phyloP scores from a whole-genome alignment of 1,284 basidiomycete genomes.

The Papiliotrema laurentii region DNA sequence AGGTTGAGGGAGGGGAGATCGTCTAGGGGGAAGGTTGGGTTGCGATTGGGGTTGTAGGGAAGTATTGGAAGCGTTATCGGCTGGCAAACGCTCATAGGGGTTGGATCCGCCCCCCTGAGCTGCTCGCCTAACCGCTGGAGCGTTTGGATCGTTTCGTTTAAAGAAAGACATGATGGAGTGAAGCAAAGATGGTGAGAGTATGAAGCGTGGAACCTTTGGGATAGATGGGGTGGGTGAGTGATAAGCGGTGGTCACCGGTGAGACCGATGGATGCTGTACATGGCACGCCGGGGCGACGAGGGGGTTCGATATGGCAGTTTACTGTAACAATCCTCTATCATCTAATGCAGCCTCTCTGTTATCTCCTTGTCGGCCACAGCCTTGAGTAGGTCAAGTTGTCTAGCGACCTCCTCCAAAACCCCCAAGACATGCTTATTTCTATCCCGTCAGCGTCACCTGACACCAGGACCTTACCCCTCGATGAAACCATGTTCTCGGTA shows the following conservation, averaged over 20 bases:
- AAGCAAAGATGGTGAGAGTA: background rate
- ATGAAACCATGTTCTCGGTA: slow-evolving; percentile 90
- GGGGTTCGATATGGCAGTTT: no score
- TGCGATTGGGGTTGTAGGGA: slow-evolving; percentile 13
- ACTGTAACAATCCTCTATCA: background rate
- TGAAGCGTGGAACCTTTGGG: no score
- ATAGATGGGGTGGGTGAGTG: background rate
- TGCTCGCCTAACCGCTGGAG: slow-evolving; percentile 33
- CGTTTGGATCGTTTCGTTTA: slow-evolving; percentile 41
- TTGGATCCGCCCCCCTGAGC: slow-evolving; percentile 11
- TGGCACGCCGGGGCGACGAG: no score
- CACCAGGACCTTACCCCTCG: slow-evolving; percentile 58
- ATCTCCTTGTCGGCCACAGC: slow-evolving; percentile 47
- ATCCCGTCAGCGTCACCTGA: background rate
- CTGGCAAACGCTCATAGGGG: slow-evolving; percentile 41
- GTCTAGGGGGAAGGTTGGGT: slow-evolving; percentile 13
- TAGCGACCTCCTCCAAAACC: slow-evolving; percentile 45
- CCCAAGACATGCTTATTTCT: slow-evolving; percentile 44
- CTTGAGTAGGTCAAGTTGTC: slow-evolving; percentile 45
- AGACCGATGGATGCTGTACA: no score
- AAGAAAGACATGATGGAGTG: slow-evolving; percentile 43
- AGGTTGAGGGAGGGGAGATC: slow-evolving; percentile 23
- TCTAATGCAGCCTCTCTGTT: slow-evolving; percentile 26
- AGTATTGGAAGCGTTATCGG: slow-evolving; percentile 24
- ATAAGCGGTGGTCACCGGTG: no score